Conservation (phyloP, 1,284 basidiomycete genomes). For the Coniferiporia sulphurascens region DNA sequence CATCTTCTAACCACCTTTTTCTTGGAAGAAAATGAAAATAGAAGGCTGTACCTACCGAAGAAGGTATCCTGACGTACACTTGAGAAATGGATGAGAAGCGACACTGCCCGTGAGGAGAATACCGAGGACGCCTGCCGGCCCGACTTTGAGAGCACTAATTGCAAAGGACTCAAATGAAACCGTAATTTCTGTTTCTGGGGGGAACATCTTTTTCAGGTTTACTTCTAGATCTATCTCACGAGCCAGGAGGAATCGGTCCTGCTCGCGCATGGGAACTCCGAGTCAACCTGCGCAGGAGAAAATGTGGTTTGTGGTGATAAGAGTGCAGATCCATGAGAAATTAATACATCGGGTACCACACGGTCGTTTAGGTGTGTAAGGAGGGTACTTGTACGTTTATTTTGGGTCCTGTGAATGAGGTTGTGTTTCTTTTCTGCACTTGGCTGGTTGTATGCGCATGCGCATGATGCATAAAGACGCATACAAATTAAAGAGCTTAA, state of each 20-base stretch:
- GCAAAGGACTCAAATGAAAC: constrained; percentile 28
- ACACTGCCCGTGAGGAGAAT: constrained; percentile 23
- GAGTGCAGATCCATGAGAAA: too few species aligned
- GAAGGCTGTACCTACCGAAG: background rate
- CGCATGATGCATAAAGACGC: too few species aligned
- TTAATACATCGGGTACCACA: too few species aligned
- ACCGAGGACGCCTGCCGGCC: constrained; percentile 21
- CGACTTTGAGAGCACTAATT: constrained; percentile 25
- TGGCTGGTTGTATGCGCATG: too few species aligned
- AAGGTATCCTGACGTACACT: constrained; percentile 5
- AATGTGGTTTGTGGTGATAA: too few species aligned
- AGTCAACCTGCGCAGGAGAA: constrained; percentile 42
- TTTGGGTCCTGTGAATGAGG: too few species aligned
- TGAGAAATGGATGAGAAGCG: background rate
- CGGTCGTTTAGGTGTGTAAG: too few species aligned
- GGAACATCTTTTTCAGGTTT: background rate
- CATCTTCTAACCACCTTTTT: background rate
- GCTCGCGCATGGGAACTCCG: constrained; percentile 71
- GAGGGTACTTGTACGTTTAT: too few species aligned
- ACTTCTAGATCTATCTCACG: constrained; percentile 50
- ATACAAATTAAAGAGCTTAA: too few species aligned
- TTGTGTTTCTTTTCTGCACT: too few species aligned
- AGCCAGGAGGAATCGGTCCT: constrained; percentile 56
- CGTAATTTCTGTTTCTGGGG: too few species aligned
- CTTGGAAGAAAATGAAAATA: background rate